Base-by-base conservation (phyloP, 2,329 filamentous ascomycete species). In the Trichophyton benhamiae region DNA sequence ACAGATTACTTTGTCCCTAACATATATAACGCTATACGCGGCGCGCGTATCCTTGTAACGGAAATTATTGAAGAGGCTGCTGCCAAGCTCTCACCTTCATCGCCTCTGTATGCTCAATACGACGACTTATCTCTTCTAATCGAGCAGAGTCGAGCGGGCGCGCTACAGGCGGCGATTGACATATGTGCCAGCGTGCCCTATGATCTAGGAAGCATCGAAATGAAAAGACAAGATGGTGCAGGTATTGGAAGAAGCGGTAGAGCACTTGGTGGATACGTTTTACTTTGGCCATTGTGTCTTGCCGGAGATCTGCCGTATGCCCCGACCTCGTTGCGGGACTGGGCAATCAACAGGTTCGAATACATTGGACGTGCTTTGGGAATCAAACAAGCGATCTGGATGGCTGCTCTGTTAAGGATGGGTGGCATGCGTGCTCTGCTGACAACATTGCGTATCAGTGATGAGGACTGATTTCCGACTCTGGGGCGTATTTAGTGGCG, bases 11-110 rank as follows among this genome's bases (percentile, higher is more conserved):
- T 79, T 76, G 72, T 77, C 17, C 80, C 79, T 7, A 77, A 80
- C 25, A 75, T 81, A 46, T 85, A 81, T 81, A 82, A 81, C 63
- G 79, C 85, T 65, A 83, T 81, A 65, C 81, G 83, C 25, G 83
- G 81, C 76, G 76, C 77, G 5, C 79, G 81, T n/a, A 79, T 84
- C 25, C 70, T 84, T 8, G 68, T 78, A 15, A 79, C 77, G 67
- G 77, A 83, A 63, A 74, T 77, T 48, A 76, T 85, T 11, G 69
- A 72, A 1, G 67, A 64, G 15, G 70, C 67, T 13, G 66, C 74
- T 27, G 63, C 66, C 9, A 64, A 67, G 58, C 63, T 74, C 5
- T 68, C 58, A 11, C 25, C 20, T 25, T 58, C 55, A 11, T 55
- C 59, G 1, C 30, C 38, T n/a, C 17, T n/a, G 27, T 52, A 22